phyloP scores from a whole-genome alignment of 805 yeast genomes.

The Candida berthetii region DNA sequence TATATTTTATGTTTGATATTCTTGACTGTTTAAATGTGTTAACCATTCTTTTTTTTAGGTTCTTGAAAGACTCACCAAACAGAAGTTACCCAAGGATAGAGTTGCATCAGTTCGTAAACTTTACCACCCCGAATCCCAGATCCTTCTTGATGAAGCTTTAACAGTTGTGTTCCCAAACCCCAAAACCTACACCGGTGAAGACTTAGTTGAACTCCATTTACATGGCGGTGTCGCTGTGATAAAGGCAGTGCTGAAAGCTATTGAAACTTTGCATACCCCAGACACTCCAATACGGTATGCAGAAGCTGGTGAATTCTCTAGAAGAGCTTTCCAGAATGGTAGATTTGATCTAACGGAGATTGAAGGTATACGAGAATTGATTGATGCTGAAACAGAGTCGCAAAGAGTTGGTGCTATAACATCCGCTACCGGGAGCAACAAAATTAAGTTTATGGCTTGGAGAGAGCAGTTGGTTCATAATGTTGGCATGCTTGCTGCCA shows the following conservation, averaged over 20 bases:
- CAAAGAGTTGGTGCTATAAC: slow-evolving; percentile 73
- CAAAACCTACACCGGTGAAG: slow-evolving; percentile 88
- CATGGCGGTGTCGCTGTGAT: slow-evolving; percentile 94
- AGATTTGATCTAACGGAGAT: slow-evolving; percentile 81
- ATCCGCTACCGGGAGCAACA: slow-evolving; percentile 68
- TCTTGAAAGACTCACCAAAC: slow-evolving; percentile 38
- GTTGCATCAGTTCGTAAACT: slow-evolving; percentile 53
- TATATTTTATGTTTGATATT: neutral
- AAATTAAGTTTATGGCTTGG: slow-evolving; percentile 55
- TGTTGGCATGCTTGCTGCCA: slow-evolving; percentile 75
- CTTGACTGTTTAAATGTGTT: neutral
- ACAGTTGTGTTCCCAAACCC: slow-evolving; percentile 67
- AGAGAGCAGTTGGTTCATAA: slow-evolving; percentile 55
- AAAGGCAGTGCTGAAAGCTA: slow-evolving; percentile 57
- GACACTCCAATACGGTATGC: slow-evolving; percentile 63
- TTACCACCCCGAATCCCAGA: slow-evolving; percentile 30
- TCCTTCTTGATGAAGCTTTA: slow-evolving; percentile 72
- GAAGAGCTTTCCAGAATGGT: slow-evolving; percentile 80
- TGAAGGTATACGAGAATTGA: slow-evolving; percentile 84
- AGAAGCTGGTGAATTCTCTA: slow-evolving; percentile 88
- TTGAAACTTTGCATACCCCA: slow-evolving; percentile 45
- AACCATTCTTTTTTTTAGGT: slow-evolving; percentile 19
- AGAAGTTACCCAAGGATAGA: slow-evolving; percentile 40
- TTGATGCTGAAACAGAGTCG: slow-evolving; percentile 90
- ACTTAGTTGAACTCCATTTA: slow-evolving; percentile 77